phyloP scores from a whole-genome alignment of 176 grass and related monocot genomes.

The Puya raimondii region DNA sequence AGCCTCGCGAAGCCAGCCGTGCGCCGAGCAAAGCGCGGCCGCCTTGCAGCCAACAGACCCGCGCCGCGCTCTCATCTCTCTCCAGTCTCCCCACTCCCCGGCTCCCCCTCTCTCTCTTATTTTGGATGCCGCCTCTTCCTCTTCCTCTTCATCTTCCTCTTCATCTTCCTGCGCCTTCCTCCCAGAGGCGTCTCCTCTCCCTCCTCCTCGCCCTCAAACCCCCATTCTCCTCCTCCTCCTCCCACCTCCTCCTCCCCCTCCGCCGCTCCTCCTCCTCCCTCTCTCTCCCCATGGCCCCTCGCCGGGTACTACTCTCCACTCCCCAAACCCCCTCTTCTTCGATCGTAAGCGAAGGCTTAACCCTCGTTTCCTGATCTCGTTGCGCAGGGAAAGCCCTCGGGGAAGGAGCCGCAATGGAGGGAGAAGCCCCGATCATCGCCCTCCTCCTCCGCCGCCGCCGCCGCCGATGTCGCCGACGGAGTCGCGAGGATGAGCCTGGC shows the following conservation, averaged over 20 bases:
- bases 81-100: no score
- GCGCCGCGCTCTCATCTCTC: no score
- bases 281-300: conserved; percentile 10
- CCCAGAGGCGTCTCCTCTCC: conserved; percentile 23
- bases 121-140: background rate
- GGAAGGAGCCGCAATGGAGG: conserved; percentile 25
- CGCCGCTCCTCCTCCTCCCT: background rate
- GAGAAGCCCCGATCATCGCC: conserved; percentile 15
- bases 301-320: conserved; percentile 25
- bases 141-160: background rate
- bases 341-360: no score
- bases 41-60: no score
- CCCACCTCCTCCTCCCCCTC: conserved; percentile 17
- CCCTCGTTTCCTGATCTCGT: background rate
- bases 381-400: conserved; percentile 23
- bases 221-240: conserved; percentile 6
- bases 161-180: conserved; percentile 5
- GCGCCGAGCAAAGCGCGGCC: no score
- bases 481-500: conserved; percentile 24
- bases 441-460: background rate
- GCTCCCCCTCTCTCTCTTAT: background rate
- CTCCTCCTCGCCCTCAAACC: conserved; percentile 26
- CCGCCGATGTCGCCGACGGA: background rate
- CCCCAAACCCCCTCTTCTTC: background rate
- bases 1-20: no score